Percentiles rank a stretch among this genome's conserved stretches.
Conservation (phyloP, 495 filamentous ascomycete genomes). For the Podospora comata region DNA sequence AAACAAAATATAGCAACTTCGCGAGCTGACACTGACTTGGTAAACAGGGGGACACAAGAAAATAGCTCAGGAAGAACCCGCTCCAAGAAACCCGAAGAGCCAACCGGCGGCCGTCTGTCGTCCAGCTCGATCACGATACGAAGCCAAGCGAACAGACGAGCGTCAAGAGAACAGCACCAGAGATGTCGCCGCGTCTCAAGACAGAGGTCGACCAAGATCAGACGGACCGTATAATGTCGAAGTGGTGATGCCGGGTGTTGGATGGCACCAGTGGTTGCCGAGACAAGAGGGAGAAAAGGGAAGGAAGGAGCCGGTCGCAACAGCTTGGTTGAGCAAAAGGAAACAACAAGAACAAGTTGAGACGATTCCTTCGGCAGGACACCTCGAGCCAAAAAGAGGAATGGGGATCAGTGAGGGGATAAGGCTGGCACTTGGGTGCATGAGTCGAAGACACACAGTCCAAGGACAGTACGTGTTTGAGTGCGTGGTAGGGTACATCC, state of each 20-base stretch:
- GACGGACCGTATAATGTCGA: not conserved
- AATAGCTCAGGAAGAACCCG: constrained; percentile 2
- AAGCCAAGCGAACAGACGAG: not conserved
- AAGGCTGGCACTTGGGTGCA: constrained; percentile 32
- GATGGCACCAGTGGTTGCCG: constrained; percentile 9
- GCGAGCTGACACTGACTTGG: not conserved
- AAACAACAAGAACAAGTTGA: constrained; percentile 20
- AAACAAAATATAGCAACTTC: not conserved
- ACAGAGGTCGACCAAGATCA: not conserved
- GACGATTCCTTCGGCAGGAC: constrained; percentile 15
- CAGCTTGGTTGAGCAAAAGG: constrained; percentile 15
- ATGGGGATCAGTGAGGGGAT: constrained; percentile 15
- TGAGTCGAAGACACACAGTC: constrained; percentile 33
- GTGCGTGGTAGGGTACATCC: constrained; percentile 35
- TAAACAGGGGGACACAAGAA: not conserved
- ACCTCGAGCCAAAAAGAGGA: constrained; percentile 18
- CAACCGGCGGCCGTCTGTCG: constrained; percentile 8
- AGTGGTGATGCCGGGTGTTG: not conserved
- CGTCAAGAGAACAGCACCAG: not conserved
- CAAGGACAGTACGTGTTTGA: constrained; percentile 34
- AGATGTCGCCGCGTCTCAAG: not conserved
- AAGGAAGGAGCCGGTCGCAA: constrained; percentile 22
- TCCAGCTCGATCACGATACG: not conserved
- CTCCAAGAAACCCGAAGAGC: constrained; percentile 4
- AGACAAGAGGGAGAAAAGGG: constrained; percentile 14